These are phyloP conservation scores for Suillus occidentalis DNA, from an alignment of 768 basidiomycete genomes.

Conservation along the genomic window DNA sequence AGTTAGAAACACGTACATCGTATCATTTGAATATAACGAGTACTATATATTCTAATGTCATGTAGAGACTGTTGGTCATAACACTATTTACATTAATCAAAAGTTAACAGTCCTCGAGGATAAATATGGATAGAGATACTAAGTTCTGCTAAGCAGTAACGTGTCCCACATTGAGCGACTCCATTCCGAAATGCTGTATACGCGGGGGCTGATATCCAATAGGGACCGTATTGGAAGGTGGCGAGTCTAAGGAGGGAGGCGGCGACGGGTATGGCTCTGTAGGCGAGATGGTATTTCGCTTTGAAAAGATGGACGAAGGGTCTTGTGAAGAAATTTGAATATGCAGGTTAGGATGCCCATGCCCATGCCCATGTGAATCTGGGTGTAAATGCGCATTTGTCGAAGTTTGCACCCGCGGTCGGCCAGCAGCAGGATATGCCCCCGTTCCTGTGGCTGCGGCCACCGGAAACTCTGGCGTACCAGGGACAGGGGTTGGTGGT, in stretches of 20 bases:
- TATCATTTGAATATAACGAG: not conserved
- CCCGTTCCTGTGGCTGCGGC: slow-evolving; percentile 27
- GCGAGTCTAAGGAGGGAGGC: slow-evolving; percentile 36
- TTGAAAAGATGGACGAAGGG: slow-evolving; percentile 20
- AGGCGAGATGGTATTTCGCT: slow-evolving; percentile 30
- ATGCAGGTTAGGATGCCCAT: slow-evolving; percentile 14
- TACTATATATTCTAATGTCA: not conserved
- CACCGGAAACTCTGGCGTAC: not conserved
- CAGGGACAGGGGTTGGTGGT: slow-evolving; percentile 19
- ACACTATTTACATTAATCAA: not conserved
- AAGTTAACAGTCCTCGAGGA: slow-evolving; percentile 6
- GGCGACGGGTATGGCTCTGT: slow-evolving; percentile 52
- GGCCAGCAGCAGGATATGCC: slow-evolving; percentile 16
- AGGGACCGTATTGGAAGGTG: slow-evolving; percentile 13
- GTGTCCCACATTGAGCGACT: slow-evolving; percentile 16
- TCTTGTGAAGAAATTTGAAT: slow-evolving; percentile 19
- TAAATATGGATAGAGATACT: slow-evolving; percentile 25
- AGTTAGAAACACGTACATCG: not conserved
- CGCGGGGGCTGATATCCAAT: slow-evolving; percentile 16
- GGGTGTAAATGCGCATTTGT: slow-evolving; percentile 14
- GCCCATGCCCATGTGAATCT: not conserved
- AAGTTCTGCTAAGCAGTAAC: slow-evolving; percentile 16
- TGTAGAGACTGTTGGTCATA: not conserved
- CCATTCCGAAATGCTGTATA: slow-evolving; percentile 3
- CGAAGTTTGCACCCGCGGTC: slow-evolving; percentile 5